phyloP scores from a whole-genome alignment of 2,329 filamentous ascomycete genomes.

The Exserohilum turcica region DNA sequence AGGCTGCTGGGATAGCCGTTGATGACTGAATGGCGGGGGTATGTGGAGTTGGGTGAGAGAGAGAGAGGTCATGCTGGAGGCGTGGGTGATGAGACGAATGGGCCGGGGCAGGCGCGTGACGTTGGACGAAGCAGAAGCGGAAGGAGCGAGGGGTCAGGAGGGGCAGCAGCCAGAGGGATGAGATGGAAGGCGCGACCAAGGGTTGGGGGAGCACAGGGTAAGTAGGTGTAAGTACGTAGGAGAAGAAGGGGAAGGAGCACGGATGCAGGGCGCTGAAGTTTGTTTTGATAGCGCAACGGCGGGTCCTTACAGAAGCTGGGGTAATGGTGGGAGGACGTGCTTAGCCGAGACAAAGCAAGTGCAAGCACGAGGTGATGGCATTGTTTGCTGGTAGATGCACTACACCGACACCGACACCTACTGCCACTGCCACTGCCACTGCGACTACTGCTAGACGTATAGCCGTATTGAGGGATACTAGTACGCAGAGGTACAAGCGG shows the following conservation, averaged over 20 bases:
- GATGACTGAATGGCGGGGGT: slow-evolving; percentile 1
- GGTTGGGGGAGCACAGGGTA: neutral
- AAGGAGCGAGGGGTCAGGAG: too few relatives aligned
- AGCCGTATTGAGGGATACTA: too few relatives aligned
- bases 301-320: slow-evolving; percentile 11
- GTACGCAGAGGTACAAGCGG: too few relatives aligned
- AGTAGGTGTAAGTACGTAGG: neutral
- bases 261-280: slow-evolving; percentile 1
- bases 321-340: slow-evolving; percentile 3
- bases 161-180: neutral
- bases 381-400: too few relatives aligned
- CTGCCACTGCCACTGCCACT: too few relatives aligned
- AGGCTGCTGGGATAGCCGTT: neutral
- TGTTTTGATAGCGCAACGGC: slow-evolving; percentile 12
- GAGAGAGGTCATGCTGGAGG: slow-evolving; percentile 5
- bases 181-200: neutral
- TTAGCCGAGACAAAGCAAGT: slow-evolving; percentile 10
- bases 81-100: slow-evolving; percentile 9
- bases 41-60: neutral
- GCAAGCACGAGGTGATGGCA: too few relatives aligned
- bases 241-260: neutral
- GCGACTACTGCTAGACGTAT: too few relatives aligned
- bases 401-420: too few relatives aligned
- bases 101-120: slow-evolving; percentile 7
- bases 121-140: neutral